Percentiles rank a stretch among this genome's conserved stretches.
Evolutionary conservation across 768 basidiomycete species (phyloP).

Genomic region (Mycena pura): DNA sequence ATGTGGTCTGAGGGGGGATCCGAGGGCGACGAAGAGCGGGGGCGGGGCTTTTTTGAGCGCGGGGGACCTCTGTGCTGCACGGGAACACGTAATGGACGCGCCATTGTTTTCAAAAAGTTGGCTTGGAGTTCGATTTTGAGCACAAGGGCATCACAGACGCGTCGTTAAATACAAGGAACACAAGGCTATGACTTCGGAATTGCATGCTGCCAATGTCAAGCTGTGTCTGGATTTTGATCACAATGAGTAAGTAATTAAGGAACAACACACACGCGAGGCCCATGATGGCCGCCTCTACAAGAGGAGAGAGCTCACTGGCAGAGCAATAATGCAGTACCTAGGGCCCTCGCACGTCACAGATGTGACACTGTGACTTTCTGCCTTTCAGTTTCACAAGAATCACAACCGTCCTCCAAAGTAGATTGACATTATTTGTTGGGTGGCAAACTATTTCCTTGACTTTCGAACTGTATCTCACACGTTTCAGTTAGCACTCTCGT

Average conservation of each 20-base stretch:
- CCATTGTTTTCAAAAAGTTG: conserved; percentile 25
- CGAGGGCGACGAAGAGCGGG: conserved; percentile 17
- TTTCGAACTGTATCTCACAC: neutral
- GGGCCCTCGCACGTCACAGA: no score
- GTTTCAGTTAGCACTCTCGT: neutral
- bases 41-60: conserved; percentile 20
- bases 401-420: no score
- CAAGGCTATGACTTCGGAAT: conserved; percentile 18
- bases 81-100: conserved; percentile 18
- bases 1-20: conserved; percentile 28
- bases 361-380: no score
- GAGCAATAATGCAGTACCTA: no score
- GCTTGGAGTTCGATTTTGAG: conserved; percentile 9
- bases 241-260: conserved; percentile 2
- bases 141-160: conserved; percentile 10
- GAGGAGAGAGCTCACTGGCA: no score
- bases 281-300: no score
- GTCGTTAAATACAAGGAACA: conserved; percentile 27
- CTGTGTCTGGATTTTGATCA: neutral
- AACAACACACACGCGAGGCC: neutral
- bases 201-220: neutral
- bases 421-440: conserved; percentile 8
- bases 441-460: neutral
- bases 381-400: no score
- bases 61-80: conserved; percentile 11